Conservation (phyloP, 345 rosid species). For the Aquilaria yunnanensis region DNA sequence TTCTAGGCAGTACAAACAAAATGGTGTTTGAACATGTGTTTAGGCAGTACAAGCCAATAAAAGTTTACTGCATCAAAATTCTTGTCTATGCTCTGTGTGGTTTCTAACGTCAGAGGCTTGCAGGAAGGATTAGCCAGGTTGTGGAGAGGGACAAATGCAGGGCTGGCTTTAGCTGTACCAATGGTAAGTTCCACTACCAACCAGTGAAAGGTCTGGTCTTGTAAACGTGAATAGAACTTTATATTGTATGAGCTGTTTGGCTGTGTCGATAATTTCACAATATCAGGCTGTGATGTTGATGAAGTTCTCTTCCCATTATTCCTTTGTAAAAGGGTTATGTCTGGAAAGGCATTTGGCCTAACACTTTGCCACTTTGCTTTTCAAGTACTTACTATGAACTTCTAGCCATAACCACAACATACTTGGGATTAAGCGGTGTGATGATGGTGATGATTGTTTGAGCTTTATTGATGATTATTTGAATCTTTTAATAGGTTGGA, state of each 20-base stretch:
- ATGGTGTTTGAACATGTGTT: no score
- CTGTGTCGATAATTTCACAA: constrained; percentile 4
- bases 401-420: no score
- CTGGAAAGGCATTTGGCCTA: no score
- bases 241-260: not conserved
- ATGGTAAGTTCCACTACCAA: constrained; percentile 38
- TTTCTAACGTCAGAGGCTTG: constrained; percentile 20
- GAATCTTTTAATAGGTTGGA: constrained; percentile 62
- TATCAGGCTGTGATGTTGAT: not conserved
- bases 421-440: not conserved
- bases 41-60: no score
- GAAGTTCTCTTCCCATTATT: no score
- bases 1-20: no score
- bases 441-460: not conserved
- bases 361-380: no score
- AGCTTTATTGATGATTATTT: not conserved
- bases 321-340: no score
- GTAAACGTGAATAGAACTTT: not conserved
- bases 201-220: not conserved
- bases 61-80: not conserved
- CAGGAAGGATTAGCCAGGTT: constrained; percentile 90
- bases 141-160: constrained; percentile 99
- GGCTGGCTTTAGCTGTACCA: constrained; percentile 88
- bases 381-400: no score
- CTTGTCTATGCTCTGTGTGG: constrained; percentile 4